Percentiles rank a stretch among this genome's conserved stretches.
These are phyloP conservation scores for Diaporthe destruens DNA, from an alignment of 2,329 filamentous ascomycete species.

Conservation along the genomic window DNA sequence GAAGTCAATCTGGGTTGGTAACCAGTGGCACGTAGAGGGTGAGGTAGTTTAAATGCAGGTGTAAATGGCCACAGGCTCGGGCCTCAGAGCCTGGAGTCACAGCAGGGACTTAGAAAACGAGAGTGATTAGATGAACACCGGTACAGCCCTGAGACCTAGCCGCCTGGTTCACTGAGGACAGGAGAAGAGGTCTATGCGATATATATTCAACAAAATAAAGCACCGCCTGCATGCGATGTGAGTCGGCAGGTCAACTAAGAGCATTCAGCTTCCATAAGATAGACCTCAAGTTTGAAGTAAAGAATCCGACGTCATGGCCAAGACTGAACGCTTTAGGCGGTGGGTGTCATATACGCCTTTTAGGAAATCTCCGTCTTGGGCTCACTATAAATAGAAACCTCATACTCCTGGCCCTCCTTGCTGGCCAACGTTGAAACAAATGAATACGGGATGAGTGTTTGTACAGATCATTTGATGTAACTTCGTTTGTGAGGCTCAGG, in stretches of 20 bases:
- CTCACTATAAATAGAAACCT: slow-evolving; percentile 5
- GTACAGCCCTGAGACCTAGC: background rate
- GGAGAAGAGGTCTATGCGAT: background rate
- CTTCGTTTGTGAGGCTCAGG: background rate
- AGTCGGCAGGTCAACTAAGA: background rate
- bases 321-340: background rate
- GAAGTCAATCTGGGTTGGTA: background rate
- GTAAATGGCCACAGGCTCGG: background rate
- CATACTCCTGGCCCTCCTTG: background rate
- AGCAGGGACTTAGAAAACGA: background rate
- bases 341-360: background rate
- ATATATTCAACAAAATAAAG: background rate
- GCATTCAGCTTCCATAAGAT: background rate
- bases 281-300: background rate
- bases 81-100: background rate
- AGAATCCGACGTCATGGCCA: slow-evolving; percentile 3
- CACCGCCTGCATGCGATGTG: background rate
- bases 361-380: background rate
- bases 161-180: too few species aligned
- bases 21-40: background rate
- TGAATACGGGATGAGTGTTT: background rate
- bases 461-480: background rate
- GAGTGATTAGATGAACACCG: too few species aligned
- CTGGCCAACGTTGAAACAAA: background rate
- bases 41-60: too few species aligned